These are phyloP conservation scores for Podospora bellae-mahoneyi DNA, from an alignment of 495 filamentous ascomycete genomes.

Conservation along the genomic window DNA sequence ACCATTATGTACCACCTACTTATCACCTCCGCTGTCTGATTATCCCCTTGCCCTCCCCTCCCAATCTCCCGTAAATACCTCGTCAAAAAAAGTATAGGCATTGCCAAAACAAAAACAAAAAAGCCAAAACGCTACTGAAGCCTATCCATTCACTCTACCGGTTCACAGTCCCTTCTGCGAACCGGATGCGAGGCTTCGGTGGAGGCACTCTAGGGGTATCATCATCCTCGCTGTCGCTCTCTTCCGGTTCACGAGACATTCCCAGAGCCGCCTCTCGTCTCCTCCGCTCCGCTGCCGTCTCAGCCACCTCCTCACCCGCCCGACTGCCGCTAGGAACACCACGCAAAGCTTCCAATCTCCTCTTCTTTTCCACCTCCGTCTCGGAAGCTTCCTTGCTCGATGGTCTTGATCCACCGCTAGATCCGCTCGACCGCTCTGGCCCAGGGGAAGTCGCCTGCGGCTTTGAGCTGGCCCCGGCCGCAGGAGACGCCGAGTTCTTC, in stretches of 20 bases:
- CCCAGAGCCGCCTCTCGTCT: constrained; percentile 85
- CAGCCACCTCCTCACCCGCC: constrained; percentile 49
- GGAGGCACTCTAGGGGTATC: constrained; percentile 49
- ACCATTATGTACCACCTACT: background rate
- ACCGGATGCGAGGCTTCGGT: constrained; percentile 42
- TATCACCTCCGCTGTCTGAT: background rate
- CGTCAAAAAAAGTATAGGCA: background rate
- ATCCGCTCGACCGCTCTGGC: constrained; percentile 6
- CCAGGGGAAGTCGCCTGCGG: constrained; percentile 3
- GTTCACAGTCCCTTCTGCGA: constrained; percentile 39
- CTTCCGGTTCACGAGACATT: constrained; percentile 47
- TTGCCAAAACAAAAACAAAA: background rate
- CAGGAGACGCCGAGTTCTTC: constrained; percentile 11
- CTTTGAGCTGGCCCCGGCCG: background rate
- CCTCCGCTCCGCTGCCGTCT: constrained; percentile 79
- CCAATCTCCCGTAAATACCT: background rate
- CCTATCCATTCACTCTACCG: constrained; percentile 11
- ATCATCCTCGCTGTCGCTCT: constrained; percentile 62
- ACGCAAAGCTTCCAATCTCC: constrained; percentile 41
- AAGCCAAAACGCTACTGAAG: background rate
- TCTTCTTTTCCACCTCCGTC: constrained; percentile 42
- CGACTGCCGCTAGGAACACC: constrained; percentile 20
- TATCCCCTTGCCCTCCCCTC: background rate
- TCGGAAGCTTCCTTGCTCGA: constrained; percentile 31
- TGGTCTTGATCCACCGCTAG: constrained; percentile 5